Conservation (phyloP, 495 filamentous ascomycete genomes). For the Parathielavia hyrcaniae region DNA sequence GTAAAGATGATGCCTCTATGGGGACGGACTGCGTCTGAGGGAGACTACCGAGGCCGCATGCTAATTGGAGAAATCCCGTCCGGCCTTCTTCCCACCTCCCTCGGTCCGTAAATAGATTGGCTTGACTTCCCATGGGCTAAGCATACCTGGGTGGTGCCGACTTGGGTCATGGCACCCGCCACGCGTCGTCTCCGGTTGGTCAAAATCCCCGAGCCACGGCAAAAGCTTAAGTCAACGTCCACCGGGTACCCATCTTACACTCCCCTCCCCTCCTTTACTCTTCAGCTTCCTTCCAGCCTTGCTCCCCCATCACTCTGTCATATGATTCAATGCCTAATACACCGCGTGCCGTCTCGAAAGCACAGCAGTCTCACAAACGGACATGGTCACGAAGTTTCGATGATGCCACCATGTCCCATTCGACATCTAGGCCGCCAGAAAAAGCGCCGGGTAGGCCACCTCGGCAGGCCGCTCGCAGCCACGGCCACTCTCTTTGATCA, state of each 20-base stretch:
- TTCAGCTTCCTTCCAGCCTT: not conserved
- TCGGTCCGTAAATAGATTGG: not conserved
- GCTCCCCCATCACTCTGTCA: not conserved
- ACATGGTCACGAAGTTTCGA: too few relatives aligned
- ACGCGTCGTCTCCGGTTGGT: slow-evolving; percentile 12
- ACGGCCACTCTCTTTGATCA: too few relatives aligned
- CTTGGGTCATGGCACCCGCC: slow-evolving; percentile 1
- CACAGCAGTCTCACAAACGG: too few relatives aligned
- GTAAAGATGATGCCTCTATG: too few relatives aligned
- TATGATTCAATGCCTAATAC: not conserved
- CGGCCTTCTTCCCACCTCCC: not conserved
- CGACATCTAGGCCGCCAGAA: too few relatives aligned
- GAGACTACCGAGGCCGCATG: not conserved
- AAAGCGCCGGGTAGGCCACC: too few relatives aligned
- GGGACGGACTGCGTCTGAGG: too few relatives aligned
- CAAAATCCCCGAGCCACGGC: slow-evolving; percentile 6
- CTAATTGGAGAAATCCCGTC: not conserved
- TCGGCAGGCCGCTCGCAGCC: too few relatives aligned
- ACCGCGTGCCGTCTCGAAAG: too few relatives aligned
- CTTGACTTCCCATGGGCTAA: not conserved
- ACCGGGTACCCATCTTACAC: not conserved
- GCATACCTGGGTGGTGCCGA: not conserved
- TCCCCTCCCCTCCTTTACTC: not conserved
- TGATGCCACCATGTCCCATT: too few relatives aligned
- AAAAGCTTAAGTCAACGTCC: slow-evolving; percentile 15